Evolutionary conservation across 345 rosid species (phyloP), one percentile per base, ranked within the genome.

Genomic region (Eucalyptus cloeziana): DNA sequence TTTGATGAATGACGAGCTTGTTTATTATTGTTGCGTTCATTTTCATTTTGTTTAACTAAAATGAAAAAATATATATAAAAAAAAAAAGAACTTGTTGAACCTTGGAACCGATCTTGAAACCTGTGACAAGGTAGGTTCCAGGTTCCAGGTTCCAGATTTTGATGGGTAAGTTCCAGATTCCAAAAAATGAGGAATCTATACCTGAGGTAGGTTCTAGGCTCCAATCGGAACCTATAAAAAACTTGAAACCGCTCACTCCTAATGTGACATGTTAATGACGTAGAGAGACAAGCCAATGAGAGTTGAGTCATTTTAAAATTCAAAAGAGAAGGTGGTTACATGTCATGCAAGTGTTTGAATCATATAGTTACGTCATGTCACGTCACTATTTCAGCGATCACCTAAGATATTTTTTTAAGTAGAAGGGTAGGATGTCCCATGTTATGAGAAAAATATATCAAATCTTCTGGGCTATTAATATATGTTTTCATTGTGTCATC

Each of bases 141-240:
- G 19, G 7, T 50, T 50, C 6, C 1, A 6, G 2, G 17, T 50
- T 50, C 2, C 0, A 49, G 17, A 49, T 49, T 13, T 49, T 2
- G 2, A 49, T 14, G 7, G 5, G 6, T 49, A 49, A 6, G 51
- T 49, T 49, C 17, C 0, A 49, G 0, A 3, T 49, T 49, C 0
- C 51, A 14, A 43, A 43, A 43, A 43, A 43, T 43, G 8, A 43
- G 44, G 7, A 43, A 43, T 2, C 2, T 43, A 1, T 43, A 43
- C 2, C 1, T 2, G 44, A 43, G 1, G 2, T 49, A 49, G 7
- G 52, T 50, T 49, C 17, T 0, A 49, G 1, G 7, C 14, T 49
- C 0, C 17, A 2, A 7, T 13, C 51, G 5, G 1, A 49, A 14
- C 14, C 5, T 49, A 13, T 49, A 49, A 14, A 2, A 7, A 49